A percentile compares a stretch with the other conserved stretches of the same genome.
phyloP scores from a whole-genome alignment of 2,329 filamentous ascomycete species.

The Colletotrichum zoysiae region DNA sequence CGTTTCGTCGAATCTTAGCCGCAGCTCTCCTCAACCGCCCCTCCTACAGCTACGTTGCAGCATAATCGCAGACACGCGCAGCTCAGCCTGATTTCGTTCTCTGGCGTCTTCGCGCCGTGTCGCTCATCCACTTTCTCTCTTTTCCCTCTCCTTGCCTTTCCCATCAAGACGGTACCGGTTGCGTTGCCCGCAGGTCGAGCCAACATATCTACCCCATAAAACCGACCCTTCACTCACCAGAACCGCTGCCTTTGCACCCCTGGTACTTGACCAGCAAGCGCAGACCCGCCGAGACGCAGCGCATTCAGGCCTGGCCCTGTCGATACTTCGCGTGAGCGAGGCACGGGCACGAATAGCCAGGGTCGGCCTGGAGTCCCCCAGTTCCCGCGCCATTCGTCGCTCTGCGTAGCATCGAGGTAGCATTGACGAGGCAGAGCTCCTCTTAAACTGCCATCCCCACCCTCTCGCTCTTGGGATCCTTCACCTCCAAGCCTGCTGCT shows the following conservation, averaged over 20 bases:
- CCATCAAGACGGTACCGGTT: conserved; percentile 24
- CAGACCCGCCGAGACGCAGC: conserved; percentile 32
- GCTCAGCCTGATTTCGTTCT: conserved; percentile 35
- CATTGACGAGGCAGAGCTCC: conserved; percentile 44
- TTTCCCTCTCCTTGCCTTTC: not conserved
- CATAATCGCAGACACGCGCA: conserved; percentile 35
- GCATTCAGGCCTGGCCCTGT: conserved; percentile 30
- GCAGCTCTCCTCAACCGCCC: conserved; percentile 38
- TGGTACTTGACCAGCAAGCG: conserved; percentile 30
- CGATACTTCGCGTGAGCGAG: conserved; percentile 37
- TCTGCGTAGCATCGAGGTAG: conserved; percentile 34
- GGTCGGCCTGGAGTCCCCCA: conserved; percentile 45
- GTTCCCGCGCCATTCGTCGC: conserved; percentile 32
- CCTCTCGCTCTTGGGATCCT: conserved; percentile 43
- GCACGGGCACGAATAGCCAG: conserved; percentile 27
- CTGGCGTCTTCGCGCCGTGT: conserved; percentile 3
- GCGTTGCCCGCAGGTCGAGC: conserved; percentile 27
- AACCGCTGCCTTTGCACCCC: conserved; percentile 16
- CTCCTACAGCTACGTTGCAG: conserved; percentile 30
- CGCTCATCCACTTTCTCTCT: not conserved
- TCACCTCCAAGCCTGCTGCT: conserved; percentile 43
- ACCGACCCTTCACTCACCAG: conserved; percentile 23
- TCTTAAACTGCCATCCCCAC: conserved; percentile 51
- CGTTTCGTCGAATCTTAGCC: conserved; percentile 41
- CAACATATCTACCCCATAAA: conserved; percentile 34